Conservation (phyloP, 768 basidiomycete genomes). For the Cystobasidium onofrii region DNA sequence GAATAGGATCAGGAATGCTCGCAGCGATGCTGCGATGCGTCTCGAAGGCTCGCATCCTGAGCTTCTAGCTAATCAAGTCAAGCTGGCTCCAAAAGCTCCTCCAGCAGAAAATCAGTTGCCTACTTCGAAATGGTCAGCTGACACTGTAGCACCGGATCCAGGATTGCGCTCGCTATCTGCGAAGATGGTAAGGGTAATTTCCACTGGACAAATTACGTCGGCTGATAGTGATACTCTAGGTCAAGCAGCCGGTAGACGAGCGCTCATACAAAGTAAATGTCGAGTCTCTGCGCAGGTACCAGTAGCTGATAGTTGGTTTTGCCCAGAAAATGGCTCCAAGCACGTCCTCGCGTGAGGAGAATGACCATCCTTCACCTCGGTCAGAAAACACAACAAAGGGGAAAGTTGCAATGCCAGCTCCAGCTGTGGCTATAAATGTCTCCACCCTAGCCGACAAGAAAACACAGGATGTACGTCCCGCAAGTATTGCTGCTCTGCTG, state of each 20-base stretch:
- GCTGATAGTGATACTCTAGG: not conserved
- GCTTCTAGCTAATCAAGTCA: not conserved
- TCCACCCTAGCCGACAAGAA: not conserved
- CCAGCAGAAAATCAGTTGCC: not conserved
- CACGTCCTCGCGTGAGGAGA: too few species aligned
- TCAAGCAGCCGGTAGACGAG: not conserved
- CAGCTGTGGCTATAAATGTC: not conserved
- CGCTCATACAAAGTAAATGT: not conserved
- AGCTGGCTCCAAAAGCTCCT: not conserved
- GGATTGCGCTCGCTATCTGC: not conserved
- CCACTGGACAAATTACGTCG: not conserved
- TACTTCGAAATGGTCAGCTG: conserved; percentile 10
- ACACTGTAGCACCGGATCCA: not conserved
- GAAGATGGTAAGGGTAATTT: not conserved
- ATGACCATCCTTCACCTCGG: not conserved
- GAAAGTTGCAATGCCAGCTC: not conserved
- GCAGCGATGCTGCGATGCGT: conserved; percentile 23
- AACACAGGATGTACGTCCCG: not conserved
- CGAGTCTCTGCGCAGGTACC: not conserved
- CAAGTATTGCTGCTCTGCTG: not conserved
- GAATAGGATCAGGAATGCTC: conserved; percentile 2
- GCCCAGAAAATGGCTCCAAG: too few species aligned
- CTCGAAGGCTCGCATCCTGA: conserved; percentile 27
- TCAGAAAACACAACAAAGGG: not conserved
- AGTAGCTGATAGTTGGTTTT: too few species aligned